These are phyloP conservation scores for Trichoderma orchidacearum DNA, from an alignment of 495 filamentous ascomycete species.

Conservation along the genomic window DNA sequence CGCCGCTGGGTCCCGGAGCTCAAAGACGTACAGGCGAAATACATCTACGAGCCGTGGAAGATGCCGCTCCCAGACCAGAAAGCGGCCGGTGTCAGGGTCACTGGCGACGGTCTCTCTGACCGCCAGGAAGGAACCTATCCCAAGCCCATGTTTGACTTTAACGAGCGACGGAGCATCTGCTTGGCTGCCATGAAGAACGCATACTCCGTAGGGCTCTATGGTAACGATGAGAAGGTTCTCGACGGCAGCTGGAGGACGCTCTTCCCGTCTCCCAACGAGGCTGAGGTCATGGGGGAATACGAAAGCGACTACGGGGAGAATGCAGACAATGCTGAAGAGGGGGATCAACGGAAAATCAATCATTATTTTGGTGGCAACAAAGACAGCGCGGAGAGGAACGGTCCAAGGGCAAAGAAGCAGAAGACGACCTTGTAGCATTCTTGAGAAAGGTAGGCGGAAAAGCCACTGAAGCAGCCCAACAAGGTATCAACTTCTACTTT, in stretches of 20 bases:
- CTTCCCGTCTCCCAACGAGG: slow-evolving; percentile 39
- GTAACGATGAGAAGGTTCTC: slow-evolving; percentile 41
- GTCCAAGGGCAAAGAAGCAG: neutral
- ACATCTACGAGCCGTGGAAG: slow-evolving; percentile 64
- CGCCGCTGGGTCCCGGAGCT: slow-evolving; percentile 49
- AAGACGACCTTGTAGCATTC: no score
- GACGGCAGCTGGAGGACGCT: slow-evolving; percentile 47
- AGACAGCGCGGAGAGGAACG: neutral
- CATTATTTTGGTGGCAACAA: neutral
- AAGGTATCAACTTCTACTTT: no score
- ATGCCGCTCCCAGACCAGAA: slow-evolving; percentile 47
- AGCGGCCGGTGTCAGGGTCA: slow-evolving; percentile 41
- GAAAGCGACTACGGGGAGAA: slow-evolving; percentile 15
- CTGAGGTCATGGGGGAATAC: slow-evolving; percentile 22
- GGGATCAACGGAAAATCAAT: neutral
- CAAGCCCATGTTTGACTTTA: slow-evolving; percentile 62
- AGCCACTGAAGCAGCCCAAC: no score
- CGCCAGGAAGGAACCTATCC: slow-evolving; percentile 37
- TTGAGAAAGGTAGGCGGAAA: no score
- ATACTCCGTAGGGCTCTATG: slow-evolving; percentile 46
- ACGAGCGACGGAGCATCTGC: slow-evolving; percentile 40
- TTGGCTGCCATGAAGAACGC: slow-evolving; percentile 51
- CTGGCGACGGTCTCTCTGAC: slow-evolving; percentile 30
- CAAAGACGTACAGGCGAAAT: slow-evolving; percentile 42
- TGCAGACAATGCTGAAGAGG: slow-evolving; percentile 11